Evolutionary conservation across 2,329 filamentous ascomycete genomes (phyloP).

Genomic region (Leptosphaerulina australis): DNA sequence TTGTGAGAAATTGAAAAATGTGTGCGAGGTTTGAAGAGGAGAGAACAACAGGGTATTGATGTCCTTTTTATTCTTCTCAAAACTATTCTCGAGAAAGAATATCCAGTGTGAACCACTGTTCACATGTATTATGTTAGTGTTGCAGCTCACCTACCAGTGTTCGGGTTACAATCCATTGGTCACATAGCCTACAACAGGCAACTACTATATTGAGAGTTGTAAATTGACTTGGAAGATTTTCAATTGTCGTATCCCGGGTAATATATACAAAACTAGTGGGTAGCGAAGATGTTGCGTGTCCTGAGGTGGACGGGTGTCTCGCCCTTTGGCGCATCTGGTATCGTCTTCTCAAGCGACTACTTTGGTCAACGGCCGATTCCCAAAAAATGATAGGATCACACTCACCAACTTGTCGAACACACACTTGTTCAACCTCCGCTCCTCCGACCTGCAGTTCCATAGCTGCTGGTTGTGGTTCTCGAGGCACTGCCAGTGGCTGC

Average conservation of each 20-base stretch:
- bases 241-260: constrained; percentile 28
- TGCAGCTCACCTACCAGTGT: no score
- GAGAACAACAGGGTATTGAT: no score
- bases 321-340: constrained; percentile 57
- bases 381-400: constrained; percentile 25
- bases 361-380: constrained; percentile 10
- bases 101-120: no score
- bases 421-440: constrained; percentile 92
- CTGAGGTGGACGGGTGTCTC: constrained; percentile 58
- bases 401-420: constrained; percentile 94
- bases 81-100: no score
- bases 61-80: no score
- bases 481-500: constrained; percentile 91
- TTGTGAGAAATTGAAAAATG: no score
- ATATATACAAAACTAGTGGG: constrained; percentile 44
- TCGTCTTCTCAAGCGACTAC: constrained; percentile 59
- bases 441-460: constrained; percentile 88
- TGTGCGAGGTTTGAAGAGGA: no score
- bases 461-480: constrained; percentile 98
- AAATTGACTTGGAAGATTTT: constrained; percentile 14
- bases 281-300: constrained; percentile 52
- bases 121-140: no score
- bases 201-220: background rate
- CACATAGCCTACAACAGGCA: no score
- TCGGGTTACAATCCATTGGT: no score